phyloP scores from a whole-genome alignment of 148 eudicot species.

The Arctostaphylos glauca region DNA sequence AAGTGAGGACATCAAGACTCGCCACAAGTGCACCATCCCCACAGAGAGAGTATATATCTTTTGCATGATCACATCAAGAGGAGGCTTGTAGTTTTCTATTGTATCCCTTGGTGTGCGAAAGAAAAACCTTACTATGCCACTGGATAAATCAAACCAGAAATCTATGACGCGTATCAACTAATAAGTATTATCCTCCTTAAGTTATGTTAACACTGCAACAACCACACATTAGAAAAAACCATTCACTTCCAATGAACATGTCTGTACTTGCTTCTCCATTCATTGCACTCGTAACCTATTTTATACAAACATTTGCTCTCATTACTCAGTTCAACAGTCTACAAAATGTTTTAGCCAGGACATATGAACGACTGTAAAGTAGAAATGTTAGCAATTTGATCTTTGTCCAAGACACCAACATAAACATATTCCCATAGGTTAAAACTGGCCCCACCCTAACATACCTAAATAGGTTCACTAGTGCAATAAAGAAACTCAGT shows the following conservation, averaged over 20 bases:
- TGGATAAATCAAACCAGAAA: background rate
- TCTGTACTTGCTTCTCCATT: background rate
- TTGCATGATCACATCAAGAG: background rate
- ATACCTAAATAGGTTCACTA: background rate
- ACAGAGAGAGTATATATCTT: background rate
- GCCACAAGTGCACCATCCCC: background rate
- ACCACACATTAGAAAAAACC: background rate
- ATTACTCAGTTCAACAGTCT: background rate
- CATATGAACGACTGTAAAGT: background rate
- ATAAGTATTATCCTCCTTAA: background rate
- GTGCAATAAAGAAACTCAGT: background rate
- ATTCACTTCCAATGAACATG: background rate
- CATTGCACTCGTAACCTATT: background rate
- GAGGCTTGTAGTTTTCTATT: background rate
- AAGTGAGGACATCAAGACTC: background rate
- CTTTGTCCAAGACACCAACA: background rate
- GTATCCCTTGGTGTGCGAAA: background rate
- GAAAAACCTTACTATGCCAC: background rate
- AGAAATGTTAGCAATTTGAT: background rate
- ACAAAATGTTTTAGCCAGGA: background rate
- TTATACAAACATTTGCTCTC: background rate
- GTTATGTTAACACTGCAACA: background rate
- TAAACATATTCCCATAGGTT: background rate
- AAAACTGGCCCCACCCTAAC: background rate
- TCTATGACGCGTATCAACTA: background rate